Conservation (phyloP, 768 basidiomycete species). For the Leccinum variicolor region DNA sequence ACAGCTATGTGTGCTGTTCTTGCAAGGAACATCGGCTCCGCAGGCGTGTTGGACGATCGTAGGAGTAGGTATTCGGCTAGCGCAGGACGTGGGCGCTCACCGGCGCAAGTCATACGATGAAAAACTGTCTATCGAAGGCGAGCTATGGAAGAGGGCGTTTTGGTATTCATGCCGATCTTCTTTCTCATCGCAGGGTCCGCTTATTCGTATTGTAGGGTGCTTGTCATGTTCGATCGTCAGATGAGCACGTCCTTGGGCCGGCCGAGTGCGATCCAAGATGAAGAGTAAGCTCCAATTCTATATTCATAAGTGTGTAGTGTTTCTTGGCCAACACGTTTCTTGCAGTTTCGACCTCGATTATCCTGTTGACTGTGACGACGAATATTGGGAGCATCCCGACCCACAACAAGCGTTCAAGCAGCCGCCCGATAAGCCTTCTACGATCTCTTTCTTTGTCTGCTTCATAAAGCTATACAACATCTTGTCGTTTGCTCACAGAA, state of each 20-base stretch:
- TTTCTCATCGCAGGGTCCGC: background rate
- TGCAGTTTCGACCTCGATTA: slow-evolving; percentile 57
- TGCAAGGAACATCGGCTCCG: slow-evolving; percentile 56
- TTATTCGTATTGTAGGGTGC: slow-evolving; percentile 20
- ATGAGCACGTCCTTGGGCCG: slow-evolving; percentile 56
- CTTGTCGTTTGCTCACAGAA: slow-evolving; percentile 56
- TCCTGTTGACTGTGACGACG: slow-evolving; percentile 66
- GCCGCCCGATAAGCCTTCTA: slow-evolving; percentile 56
- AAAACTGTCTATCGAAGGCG: slow-evolving; percentile 44
- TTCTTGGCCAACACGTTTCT: background rate
- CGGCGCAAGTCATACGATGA: slow-evolving; percentile 32
- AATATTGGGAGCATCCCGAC: slow-evolving; percentile 57
- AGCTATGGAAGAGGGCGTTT: slow-evolving; percentile 58
- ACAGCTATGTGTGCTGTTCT: slow-evolving; percentile 52
- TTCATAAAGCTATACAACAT: slow-evolving; percentile 61
- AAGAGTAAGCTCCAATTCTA: slow-evolving; percentile 48
- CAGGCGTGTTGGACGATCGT: slow-evolving; percentile 67
- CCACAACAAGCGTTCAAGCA: slow-evolving; percentile 55
- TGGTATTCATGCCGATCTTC: slow-evolving; percentile 28
- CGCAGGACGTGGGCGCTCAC: slow-evolving; percentile 60
- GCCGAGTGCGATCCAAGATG: slow-evolving; percentile 63
- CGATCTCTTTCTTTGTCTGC: slow-evolving; percentile 49
- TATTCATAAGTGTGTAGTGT: background rate
- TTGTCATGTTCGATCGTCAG: slow-evolving; percentile 29
- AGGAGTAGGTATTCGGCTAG: slow-evolving; percentile 56